These are phyloP conservation scores for Boletus eberwhitei DNA, from an alignment of 768 basidiomycete genomes.

Conservation along the genomic window DNA sequence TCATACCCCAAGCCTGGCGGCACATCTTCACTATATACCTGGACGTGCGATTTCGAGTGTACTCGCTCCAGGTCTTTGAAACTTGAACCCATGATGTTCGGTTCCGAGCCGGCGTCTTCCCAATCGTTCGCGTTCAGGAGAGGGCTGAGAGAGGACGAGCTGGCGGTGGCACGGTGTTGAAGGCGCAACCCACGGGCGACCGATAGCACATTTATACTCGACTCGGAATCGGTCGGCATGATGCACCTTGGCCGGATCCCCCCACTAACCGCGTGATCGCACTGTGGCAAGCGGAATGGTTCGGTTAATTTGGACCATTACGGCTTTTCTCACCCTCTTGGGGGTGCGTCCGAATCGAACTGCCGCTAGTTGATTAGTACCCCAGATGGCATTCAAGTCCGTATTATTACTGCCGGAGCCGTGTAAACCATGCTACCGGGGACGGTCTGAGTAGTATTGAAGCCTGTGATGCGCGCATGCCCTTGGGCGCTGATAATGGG, in stretches of 20 bases:
- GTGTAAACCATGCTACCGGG: too few species aligned
- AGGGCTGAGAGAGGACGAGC: constrained; percentile 15
- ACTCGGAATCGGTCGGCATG: not conserved
- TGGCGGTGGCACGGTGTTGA: constrained; percentile 7
- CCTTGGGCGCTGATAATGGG: too few species aligned
- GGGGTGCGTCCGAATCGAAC: not conserved
- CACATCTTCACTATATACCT: not conserved
- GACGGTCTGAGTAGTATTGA: too few species aligned
- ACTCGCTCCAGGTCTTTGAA: not conserved
- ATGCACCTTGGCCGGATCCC: not conserved
- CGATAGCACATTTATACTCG: constrained; percentile 15
- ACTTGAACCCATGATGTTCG: constrained; percentile 14
- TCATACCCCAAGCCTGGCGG: not conserved
- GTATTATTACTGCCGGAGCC: too few species aligned
- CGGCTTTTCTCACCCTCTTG: not conserved
- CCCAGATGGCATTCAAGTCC: not conserved
- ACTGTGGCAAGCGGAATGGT: too few species aligned
- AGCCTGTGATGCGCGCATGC: too few species aligned
- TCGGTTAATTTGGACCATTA: too few species aligned
- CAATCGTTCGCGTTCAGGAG: constrained; percentile 3
- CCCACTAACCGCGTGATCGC: not conserved
- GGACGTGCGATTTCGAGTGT: not conserved
- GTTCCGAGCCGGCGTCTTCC: not conserved
- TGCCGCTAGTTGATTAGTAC: not conserved
- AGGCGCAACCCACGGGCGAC: not conserved